Conservation (phyloP, 2,329 filamentous ascomycete genomes). For the Phaeosphaeria sp. region DNA sequence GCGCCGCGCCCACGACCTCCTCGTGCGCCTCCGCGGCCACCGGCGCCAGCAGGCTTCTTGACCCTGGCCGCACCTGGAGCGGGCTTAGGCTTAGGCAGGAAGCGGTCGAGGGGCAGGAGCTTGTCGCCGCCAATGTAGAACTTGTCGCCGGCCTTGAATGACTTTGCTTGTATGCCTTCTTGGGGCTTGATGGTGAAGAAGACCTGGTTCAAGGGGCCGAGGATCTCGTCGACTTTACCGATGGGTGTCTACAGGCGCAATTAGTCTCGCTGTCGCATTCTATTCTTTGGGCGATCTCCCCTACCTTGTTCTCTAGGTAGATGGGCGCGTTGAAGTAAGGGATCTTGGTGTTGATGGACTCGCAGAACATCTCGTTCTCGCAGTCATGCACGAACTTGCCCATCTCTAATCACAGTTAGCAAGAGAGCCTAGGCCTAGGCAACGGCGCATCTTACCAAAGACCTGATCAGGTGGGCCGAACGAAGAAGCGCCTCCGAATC, state of each 20-base stretch:
- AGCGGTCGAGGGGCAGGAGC: slow-evolving; percentile 87
- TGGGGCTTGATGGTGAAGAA: slow-evolving; percentile 98
- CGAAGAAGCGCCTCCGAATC: slow-evolving; percentile 43
- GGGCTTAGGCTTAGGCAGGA: slow-evolving; percentile 91
- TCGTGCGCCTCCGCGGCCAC: slow-evolving; percentile 59
- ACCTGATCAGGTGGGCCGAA: slow-evolving; percentile 55
- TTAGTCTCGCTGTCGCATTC: slow-evolving; percentile 22
- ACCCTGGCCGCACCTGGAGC: slow-evolving; percentile 71
- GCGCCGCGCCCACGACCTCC: slow-evolving; percentile 56
- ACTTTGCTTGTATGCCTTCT: slow-evolving; percentile 92
- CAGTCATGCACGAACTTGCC: slow-evolving; percentile 91
- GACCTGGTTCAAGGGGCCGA: slow-evolving; percentile 96
- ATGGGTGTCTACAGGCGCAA: slow-evolving; percentile 69
- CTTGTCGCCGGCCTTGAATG: slow-evolving; percentile 96
- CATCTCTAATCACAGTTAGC: slow-evolving; percentile 71
- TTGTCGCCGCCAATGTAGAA: slow-evolving; percentile 97
- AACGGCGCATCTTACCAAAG: slow-evolving; percentile 40
- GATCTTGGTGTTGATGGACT: slow-evolving; percentile 92
- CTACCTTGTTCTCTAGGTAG: slow-evolving; percentile 96
- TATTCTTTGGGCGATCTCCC: not conserved
- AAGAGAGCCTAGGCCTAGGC: slow-evolving; percentile 9
- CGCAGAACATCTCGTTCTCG: slow-evolving; percentile 98
- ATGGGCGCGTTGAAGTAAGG: slow-evolving; percentile 99
- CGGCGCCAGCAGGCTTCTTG: slow-evolving; percentile 70
- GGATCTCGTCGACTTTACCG: slow-evolving; percentile 97